A percentile compares a stretch with the other conserved stretches of the same genome.
Evolutionary conservation across 2,329 filamentous ascomycete genomes (phyloP).

Genomic region (Aspergillus eucalypticola): DNA sequence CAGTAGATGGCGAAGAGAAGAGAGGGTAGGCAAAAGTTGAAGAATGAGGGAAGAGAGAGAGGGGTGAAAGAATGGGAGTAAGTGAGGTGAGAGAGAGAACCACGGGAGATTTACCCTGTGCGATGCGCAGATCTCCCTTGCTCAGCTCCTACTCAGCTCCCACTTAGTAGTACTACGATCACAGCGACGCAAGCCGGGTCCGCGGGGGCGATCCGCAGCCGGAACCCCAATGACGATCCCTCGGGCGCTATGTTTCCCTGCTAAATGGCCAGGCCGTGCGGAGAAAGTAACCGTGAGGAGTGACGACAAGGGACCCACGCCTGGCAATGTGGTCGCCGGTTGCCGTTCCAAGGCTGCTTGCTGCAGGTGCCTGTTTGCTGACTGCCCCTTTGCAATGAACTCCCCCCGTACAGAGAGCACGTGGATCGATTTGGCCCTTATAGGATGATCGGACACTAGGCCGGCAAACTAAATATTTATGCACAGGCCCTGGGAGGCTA

Average conservation of each 20-base stretch:
- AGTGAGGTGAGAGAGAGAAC: not conserved
- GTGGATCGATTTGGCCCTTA: not conserved
- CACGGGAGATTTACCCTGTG: not conserved
- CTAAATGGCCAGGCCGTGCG: not conserved
- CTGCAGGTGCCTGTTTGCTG: not conserved
- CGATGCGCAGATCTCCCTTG: slow-evolving; percentile 7
- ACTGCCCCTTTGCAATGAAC: not conserved
- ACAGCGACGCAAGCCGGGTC: not conserved
- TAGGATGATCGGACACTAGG: not conserved
- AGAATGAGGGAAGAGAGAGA: not conserved
- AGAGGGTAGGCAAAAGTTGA: not conserved
- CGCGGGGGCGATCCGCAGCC: not conserved
- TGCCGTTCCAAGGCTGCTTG: not conserved
- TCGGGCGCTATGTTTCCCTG: not conserved
- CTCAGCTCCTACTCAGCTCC: not conserved
- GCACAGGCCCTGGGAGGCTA: not conserved
- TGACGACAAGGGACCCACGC: slow-evolving; percentile 2
- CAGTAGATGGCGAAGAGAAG: not conserved
- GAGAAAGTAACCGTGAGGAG: not conserved
- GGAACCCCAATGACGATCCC: slow-evolving; percentile 1
- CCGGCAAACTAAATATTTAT: not conserved
- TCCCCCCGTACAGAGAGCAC: not conserved
- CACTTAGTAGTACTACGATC: too few relatives aligned
- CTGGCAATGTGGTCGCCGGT: not conserved
- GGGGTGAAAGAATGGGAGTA: not conserved